Base-by-base conservation (phyloP, 495 filamentous ascomycete genomes). In the Sphaerosporella brunnea region DNA sequence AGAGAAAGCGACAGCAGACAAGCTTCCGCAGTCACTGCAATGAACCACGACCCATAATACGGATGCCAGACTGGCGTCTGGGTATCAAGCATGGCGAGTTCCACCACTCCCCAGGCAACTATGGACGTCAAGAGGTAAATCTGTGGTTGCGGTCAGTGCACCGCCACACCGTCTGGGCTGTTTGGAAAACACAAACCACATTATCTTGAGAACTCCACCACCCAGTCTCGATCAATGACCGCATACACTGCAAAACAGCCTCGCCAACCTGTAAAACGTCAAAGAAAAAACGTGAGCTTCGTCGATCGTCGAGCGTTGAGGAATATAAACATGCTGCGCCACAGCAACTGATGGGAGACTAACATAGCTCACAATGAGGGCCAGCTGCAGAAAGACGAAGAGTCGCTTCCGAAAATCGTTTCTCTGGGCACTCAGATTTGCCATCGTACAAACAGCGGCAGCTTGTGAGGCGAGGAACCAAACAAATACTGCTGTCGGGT, bases 41-140 rank as follows among this genome's bases (percentile, higher is more conserved):
- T 49, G 19, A 69, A 52, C 65, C 76, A 74, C 4, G 71, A 68
- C 9, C 73, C 74, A 28, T 66, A 69, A 50, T 72, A 77, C 0
- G 74, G 73, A 48, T 79, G 74, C 76, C 76, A 79, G 15, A 77
- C 70, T 8, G 68, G 64, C 37, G 66, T 65, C 37, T 61, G 44
- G 13, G 63, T 61, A 36, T 71, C 69, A 19, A 63, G 61, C 4
- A 79, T 62, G 5, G 65, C 65, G 19, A 70, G 64, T 50, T 72
- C 64, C 46, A 75, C 63, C 20, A 74, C 62, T 5, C 69, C 70
- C 54, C 71, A 78, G 4, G 69, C 65, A 25, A 80, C 54, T 36
- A 71, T 61, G 39, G 70, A 73, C 4, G 73, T 68, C 32, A 79
- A 63, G 23, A 73, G 61, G 46, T 69, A 68, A 25, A 68, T 51